Percentiles rank a stretch among this genome's conserved stretches.
These are phyloP conservation scores for Pestalotiopsis sp. DNA, from an alignment of 2,329 filamentous ascomycete species.

Conservation along the genomic window DNA sequence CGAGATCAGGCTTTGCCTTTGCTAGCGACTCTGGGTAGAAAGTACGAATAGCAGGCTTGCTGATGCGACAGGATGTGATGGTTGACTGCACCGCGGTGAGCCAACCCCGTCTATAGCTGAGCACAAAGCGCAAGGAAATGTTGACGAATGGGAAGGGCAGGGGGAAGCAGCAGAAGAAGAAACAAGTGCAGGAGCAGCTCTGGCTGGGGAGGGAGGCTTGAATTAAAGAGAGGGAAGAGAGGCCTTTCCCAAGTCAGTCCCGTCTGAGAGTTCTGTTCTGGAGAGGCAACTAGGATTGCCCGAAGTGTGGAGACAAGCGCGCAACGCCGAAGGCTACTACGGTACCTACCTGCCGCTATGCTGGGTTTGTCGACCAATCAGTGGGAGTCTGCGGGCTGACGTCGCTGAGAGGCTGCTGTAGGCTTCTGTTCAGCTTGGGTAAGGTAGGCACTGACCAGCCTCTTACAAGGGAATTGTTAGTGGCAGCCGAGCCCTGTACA, in stretches of 20 bases:
- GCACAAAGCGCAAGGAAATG: constrained; percentile 9
- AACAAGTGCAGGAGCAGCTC: background rate
- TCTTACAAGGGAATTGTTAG: background rate
- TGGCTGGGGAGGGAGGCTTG: constrained; percentile 4
- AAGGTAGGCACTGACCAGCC: background rate
- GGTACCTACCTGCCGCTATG: background rate
- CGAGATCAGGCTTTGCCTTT: constrained; percentile 1
- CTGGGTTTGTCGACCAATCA: constrained; percentile 1
- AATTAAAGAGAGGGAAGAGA: constrained; percentile 9
- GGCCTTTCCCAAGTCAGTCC: constrained; percentile 18
- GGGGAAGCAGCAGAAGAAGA: constrained; percentile 3
- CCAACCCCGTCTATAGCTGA: constrained; percentile 17
- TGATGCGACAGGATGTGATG: constrained; percentile 6
- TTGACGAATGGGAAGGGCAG: background rate
- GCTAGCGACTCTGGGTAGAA: background rate
- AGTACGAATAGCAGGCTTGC: background rate
- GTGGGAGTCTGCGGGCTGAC: background rate
- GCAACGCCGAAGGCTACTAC: background rate
- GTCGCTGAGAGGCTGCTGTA: constrained; percentile 1
- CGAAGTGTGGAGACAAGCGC: constrained; percentile 13
- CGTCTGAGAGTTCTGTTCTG: constrained; percentile 10
- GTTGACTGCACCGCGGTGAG: constrained; percentile 17
- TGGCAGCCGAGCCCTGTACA: background rate
- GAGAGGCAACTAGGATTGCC: constrained; percentile 12
- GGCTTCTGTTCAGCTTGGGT: background rate